These are phyloP conservation scores for Artemisia princeps DNA, from an alignment of 140 eudicot genomes.

Conservation along the genomic window DNA sequence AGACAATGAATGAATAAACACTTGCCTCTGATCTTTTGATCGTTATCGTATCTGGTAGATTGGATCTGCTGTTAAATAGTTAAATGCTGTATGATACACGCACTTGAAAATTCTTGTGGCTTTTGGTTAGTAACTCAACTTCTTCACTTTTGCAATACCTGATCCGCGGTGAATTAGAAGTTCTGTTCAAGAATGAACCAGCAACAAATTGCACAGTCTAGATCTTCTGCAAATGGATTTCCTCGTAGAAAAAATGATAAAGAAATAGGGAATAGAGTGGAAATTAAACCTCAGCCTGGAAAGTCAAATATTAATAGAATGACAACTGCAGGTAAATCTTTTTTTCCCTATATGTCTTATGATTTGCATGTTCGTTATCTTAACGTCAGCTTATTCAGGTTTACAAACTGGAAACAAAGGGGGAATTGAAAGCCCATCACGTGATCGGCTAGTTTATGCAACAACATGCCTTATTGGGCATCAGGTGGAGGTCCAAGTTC, in stretches of 20 bases:
- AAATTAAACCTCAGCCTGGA: slow-evolving; percentile 50
- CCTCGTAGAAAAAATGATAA: slow-evolving; percentile 55
- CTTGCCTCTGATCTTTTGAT: too few species aligned
- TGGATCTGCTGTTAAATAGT: background rate
- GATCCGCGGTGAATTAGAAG: slow-evolving; percentile 19
- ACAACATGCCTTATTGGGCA: slow-evolving; percentile 83
- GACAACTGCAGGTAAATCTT: slow-evolving; percentile 41
- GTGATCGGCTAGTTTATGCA: slow-evolving; percentile 64
- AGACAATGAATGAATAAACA: too few species aligned
- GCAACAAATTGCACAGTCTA: slow-evolving; percentile 59
- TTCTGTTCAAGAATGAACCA: slow-evolving; percentile 45
- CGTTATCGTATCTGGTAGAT: too few species aligned
- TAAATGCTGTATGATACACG: background rate
- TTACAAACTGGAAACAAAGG: slow-evolving; percentile 38
- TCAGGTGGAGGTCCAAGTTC: slow-evolving; percentile 81
- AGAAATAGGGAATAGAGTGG: slow-evolving; percentile 48
- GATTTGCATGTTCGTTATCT: slow-evolving; percentile 12
- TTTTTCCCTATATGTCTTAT: background rate
- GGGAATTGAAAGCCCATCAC: slow-evolving; percentile 52
- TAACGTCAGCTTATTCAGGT: slow-evolving; percentile 32
- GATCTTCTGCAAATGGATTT: slow-evolving; percentile 68
- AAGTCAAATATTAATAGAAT: slow-evolving; percentile 43
- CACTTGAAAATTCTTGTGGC: background rate
- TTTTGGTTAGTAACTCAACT: slow-evolving; percentile 12
- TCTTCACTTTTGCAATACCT: slow-evolving; percentile 22